A percentile compares a stretch with the other conserved stretches of the same genome.
These are phyloP conservation scores for Colletotrichum sp. DNA, from an alignment of 2,329 filamentous ascomycete genomes.

Conservation along the genomic window DNA sequence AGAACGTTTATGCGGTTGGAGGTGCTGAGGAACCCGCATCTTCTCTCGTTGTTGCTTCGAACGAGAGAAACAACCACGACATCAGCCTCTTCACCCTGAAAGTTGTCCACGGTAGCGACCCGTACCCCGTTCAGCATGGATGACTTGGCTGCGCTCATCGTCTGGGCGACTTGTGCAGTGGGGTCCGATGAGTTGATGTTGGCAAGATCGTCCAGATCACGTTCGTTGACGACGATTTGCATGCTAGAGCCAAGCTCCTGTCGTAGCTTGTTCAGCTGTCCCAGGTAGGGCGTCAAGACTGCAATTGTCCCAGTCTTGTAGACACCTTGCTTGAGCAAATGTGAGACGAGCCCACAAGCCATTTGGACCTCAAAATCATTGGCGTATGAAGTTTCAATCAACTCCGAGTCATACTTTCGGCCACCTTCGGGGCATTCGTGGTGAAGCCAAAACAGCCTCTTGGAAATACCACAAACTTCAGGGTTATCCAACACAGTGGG, in stretches of 20 bases:
- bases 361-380: constrained; percentile 70
- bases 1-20: constrained; percentile 74
- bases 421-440: constrained; percentile 40
- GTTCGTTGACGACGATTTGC: constrained; percentile 68
- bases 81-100: constrained; percentile 78
- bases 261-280: constrained; percentile 60
- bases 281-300: constrained; percentile 70
- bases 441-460: constrained; percentile 66
- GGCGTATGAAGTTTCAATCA: constrained; percentile 49
- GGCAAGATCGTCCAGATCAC: constrained; percentile 61
- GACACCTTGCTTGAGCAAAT: constrained; percentile 68
- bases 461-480: constrained; percentile 56
- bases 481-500: constrained; percentile 42
- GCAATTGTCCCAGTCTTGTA: constrained; percentile 70
- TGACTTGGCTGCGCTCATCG: constrained; percentile 19
- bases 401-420: constrained; percentile 27
- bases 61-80: constrained; percentile 74
- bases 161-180: not conserved
- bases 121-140: constrained; percentile 54
- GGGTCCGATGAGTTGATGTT: constrained; percentile 35
- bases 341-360: constrained; percentile 64
- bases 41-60: constrained; percentile 65
- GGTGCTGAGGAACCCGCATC: constrained; percentile 70
- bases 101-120: constrained; percentile 75
- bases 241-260: constrained; percentile 50